phyloP scores from a whole-genome alignment of 1,139 yeast genomes.

The Suhomyces kunorum region DNA sequence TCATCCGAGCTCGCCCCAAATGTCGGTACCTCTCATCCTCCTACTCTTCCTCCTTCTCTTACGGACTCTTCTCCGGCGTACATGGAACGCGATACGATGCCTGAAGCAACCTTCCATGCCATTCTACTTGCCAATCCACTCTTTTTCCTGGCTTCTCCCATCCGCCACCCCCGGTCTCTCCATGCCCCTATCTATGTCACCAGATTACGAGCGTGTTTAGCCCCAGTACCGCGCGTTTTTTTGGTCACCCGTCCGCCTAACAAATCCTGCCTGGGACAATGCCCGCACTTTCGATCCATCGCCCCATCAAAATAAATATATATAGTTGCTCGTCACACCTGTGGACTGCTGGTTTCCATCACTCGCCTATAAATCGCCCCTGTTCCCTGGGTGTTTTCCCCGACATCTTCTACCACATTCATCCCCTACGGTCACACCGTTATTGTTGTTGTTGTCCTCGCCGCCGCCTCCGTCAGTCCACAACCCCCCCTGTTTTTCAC shows the following conservation, averaged over 20 bases:
- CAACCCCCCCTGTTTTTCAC: neutral
- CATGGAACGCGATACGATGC: too few species aligned
- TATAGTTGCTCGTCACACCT: conserved; percentile 1
- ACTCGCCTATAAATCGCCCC: neutral
- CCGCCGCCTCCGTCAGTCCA: neutral
- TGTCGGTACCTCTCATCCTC: neutral
- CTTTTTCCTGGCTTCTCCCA: too few species aligned
- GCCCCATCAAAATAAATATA: conserved; percentile 7
- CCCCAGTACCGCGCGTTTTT: conserved; percentile 1
- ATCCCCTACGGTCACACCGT: too few species aligned
- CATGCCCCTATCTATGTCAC: conserved; percentile 4
- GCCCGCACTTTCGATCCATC: too few species aligned
- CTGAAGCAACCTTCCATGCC: too few species aligned
- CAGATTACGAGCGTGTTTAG: neutral
- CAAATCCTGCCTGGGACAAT: too few species aligned
- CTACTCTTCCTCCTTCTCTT: too few species aligned
- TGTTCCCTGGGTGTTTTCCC: too few species aligned
- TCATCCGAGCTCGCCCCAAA: neutral
- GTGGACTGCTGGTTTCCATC: neutral
- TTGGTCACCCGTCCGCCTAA: conserved; percentile 1
- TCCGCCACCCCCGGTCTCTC: neutral
- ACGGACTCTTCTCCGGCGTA: too few species aligned
- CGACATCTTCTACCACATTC: too few species aligned
- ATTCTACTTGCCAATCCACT: too few species aligned
- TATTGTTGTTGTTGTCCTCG: too few species aligned